phyloP scores from a whole-genome alignment of 2,329 filamentous ascomycete genomes.

The Mollisiaceae sp. region DNA sequence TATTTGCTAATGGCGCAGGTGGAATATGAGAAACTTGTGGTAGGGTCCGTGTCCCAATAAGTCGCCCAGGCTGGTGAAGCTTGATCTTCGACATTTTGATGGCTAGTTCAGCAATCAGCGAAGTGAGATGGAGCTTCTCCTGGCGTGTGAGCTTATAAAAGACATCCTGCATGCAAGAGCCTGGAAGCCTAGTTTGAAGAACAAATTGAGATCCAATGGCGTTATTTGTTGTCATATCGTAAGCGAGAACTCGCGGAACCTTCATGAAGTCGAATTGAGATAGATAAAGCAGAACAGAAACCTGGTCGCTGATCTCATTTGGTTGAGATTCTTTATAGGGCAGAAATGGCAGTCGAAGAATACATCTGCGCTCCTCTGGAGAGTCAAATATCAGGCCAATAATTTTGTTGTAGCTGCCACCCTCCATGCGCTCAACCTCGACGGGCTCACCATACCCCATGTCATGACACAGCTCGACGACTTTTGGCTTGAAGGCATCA shows the following conservation, averaged over 20 bases:
- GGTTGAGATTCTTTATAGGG: background rate
- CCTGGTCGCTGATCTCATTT: slow-evolving; percentile 26
- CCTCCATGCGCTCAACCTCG: slow-evolving; percentile 26
- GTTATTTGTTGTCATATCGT: slow-evolving; percentile 29
- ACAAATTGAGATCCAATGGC: slow-evolving; percentile 24
- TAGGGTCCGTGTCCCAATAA: slow-evolving; percentile 10
- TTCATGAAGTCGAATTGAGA: slow-evolving; percentile 12
- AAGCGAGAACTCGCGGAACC: slow-evolving; percentile 21
- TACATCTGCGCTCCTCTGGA: slow-evolving; percentile 5
- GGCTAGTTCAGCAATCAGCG: slow-evolving; percentile 19
- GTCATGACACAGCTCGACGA: slow-evolving; percentile 28
- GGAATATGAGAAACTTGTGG: background rate
- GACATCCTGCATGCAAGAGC: slow-evolving; percentile 6
- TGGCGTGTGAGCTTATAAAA: slow-evolving; percentile 21
- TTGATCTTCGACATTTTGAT: slow-evolving; percentile 20
- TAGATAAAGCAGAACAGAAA: slow-evolving; percentile 22
- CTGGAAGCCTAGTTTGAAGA: slow-evolving; percentile 27
- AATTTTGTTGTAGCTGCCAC: slow-evolving; percentile 31
- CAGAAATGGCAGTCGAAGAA: slow-evolving; percentile 30
- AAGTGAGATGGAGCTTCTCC: slow-evolving; percentile 29
- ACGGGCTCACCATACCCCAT: slow-evolving; percentile 27
- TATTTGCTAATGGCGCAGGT: background rate
- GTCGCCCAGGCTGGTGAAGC: slow-evolving; percentile 16
- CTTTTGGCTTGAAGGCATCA: slow-evolving; percentile 24
- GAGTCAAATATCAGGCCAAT: slow-evolving; percentile 24